Evolutionary conservation across 306 rosid species (phyloP).

Genomic region (Sophora flavescens): DNA sequence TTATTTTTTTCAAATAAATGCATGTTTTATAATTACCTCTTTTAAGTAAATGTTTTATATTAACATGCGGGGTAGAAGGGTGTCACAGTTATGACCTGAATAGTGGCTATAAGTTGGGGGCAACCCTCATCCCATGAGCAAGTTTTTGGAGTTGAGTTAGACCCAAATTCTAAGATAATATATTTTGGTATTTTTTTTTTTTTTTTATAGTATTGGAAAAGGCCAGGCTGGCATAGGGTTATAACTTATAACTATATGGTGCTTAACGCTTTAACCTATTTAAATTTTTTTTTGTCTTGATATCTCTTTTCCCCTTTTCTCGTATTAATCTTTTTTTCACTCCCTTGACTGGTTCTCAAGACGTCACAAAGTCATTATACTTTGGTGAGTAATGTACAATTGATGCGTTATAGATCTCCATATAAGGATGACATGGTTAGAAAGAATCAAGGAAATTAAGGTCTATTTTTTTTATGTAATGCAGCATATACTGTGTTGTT

Average conservation of each 20-base stretch:
- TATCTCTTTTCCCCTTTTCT: background rate
- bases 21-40: too few relatives aligned
- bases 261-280: slow-evolving; percentile 15
- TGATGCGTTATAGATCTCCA: background rate
- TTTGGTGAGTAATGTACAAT: slow-evolving; percentile 5
- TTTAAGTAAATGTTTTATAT: too few relatives aligned
- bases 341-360: slow-evolving; percentile 20
- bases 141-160: too few relatives aligned
- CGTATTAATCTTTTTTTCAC: background rate
- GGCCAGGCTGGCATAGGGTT: slow-evolving; percentile 10
- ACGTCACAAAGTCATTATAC: slow-evolving; percentile 18
- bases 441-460: background rate
- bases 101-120: too few relatives aligned
- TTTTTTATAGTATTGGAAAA: slow-evolving; percentile 27
- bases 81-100: too few relatives aligned
- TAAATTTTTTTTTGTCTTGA: slow-evolving; percentile 13
- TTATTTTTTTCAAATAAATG: too few relatives aligned
- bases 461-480: background rate
- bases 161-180: background rate
- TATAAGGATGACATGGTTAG: background rate
- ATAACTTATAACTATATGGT: slow-evolving; percentile 4
- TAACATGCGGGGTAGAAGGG: too few relatives aligned
- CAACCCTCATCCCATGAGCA: too few relatives aligned
- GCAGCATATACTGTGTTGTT: background rate
- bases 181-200: slow-evolving; percentile 4